These are phyloP conservation scores for Vitis labrusca DNA, from an alignment of 164 flowering plant species.

Conservation along the genomic window DNA sequence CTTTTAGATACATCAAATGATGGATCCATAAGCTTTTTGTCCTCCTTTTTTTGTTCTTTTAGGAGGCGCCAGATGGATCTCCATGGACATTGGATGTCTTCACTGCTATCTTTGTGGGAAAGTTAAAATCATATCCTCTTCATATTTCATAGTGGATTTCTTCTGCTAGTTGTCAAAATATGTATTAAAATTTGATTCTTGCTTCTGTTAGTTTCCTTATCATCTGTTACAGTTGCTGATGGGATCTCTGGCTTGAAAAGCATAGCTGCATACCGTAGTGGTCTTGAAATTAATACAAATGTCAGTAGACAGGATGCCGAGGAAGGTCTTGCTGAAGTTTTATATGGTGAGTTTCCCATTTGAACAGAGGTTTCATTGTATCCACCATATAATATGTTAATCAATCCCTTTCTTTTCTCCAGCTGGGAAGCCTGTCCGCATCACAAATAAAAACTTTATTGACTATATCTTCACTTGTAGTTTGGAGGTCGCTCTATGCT, in stretches of 20 bases:
- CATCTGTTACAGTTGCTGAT: constrained; percentile 47
- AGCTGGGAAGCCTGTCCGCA: constrained; percentile 78
- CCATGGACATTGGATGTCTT: constrained; percentile 78
- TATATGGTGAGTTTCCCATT: constrained; percentile 44
- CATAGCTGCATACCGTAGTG: constrained; percentile 92
- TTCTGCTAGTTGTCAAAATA: not conserved
- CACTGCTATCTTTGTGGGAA: constrained; percentile 47
- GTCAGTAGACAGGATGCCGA: constrained; percentile 68
- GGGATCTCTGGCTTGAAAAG: constrained; percentile 72
- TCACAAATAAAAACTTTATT: constrained; percentile 72
- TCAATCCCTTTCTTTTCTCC: constrained; percentile 22
- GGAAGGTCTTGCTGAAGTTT: constrained; percentile 62
- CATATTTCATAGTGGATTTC: constrained; percentile 1
- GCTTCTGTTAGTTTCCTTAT: constrained; percentile 43
- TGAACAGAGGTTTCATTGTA: not conserved
- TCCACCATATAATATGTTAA: not conserved
- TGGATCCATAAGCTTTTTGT: not conserved
- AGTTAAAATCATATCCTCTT: constrained; percentile 88
- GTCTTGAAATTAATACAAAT: constrained; percentile 70
- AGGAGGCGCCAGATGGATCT: constrained; percentile 54
- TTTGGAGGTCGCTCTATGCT: constrained; percentile 71
- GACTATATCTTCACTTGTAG: constrained; percentile 70
- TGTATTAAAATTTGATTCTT: not conserved
- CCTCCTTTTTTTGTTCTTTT: constrained; percentile 4
- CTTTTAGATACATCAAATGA: not conserved